A percentile compares a stretch with the other conserved stretches of the same genome.
Conservation (phyloP, 179 eudicot genomes). For the Pouteria campechiana region DNA sequence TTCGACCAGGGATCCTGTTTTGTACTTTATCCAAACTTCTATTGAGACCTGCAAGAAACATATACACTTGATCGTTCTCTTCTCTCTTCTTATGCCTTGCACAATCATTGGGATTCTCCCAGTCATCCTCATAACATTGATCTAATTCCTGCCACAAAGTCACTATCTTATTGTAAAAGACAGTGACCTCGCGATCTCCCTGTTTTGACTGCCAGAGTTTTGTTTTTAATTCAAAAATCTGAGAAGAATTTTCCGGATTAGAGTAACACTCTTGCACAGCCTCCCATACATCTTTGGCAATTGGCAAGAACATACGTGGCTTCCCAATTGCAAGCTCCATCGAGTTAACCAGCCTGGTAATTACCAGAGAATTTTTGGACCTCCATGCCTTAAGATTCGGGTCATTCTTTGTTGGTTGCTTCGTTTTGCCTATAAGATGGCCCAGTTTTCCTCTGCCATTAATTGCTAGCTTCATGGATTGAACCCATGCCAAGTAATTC, state of each 20-base stretch:
- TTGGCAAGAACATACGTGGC: not conserved
- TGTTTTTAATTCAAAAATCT: not conserved
- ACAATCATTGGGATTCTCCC: too few relatives aligned
- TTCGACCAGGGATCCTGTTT: not conserved
- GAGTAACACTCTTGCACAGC: not conserved
- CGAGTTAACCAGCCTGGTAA: not conserved
- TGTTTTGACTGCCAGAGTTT: too few relatives aligned
- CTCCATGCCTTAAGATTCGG: too few relatives aligned
- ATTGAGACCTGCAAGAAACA: not conserved
- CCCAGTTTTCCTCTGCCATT: not conserved
- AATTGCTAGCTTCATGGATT: not conserved
- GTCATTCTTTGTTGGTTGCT: too few relatives aligned
- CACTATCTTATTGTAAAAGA: too few relatives aligned
- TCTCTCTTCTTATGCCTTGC: too few relatives aligned
- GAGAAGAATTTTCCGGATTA: not conserved
- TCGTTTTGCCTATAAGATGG: too few relatives aligned
- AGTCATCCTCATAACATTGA: too few relatives aligned
- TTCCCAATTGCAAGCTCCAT: not conserved
- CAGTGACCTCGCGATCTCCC: not conserved
- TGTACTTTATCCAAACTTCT: not conserved
- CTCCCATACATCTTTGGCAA: not conserved
- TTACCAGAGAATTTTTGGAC: not conserved
- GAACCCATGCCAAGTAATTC: not conserved
- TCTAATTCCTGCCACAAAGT: too few relatives aligned
- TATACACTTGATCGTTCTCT: not conserved